Evolutionary conservation across 2,329 filamentous ascomycete genomes (phyloP).

Genomic region (Nectriaceae sp.): DNA sequence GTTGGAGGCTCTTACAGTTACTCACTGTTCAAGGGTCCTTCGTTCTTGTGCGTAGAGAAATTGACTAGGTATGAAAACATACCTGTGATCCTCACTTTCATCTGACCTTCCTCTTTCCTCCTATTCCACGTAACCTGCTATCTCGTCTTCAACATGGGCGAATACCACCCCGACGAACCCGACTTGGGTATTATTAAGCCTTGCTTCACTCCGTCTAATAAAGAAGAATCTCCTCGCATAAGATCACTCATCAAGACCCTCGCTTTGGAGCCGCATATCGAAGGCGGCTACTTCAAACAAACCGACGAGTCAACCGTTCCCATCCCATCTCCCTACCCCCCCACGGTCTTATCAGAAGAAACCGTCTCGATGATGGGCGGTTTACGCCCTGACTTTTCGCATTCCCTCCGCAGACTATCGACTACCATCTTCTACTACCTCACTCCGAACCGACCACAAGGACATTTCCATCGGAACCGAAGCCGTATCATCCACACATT

Average conservation of each 20-base stretch:
- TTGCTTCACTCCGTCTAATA: conserved; percentile 33
- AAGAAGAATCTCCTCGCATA: conserved; percentile 17
- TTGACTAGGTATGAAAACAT: background rate
- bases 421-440: conserved; percentile 68
- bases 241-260: conserved; percentile 40
- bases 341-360: conserved; percentile 36
- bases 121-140: conserved; percentile 1
- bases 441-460: conserved; percentile 55
- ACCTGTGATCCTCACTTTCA: background rate
- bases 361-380: conserved; percentile 35
- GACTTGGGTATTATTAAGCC: conserved; percentile 24
- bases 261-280: conserved; percentile 55
- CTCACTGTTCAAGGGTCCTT: background rate
- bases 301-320: conserved; percentile 56
- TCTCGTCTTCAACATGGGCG: conserved; percentile 6
- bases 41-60: too few relatives aligned
- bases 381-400: conserved; percentile 36
- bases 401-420: conserved; percentile 51
- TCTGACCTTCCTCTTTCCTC: background rate
- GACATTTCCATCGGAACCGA: conserved; percentile 64
- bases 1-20: background rate
- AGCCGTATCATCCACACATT: conserved; percentile 66
- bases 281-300: conserved; percentile 66
- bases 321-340: conserved; percentile 51
- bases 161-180: conserved; percentile 11